Base-by-base conservation (phyloP, 441 rosid species). In the Erodium moschatum region DNA sequence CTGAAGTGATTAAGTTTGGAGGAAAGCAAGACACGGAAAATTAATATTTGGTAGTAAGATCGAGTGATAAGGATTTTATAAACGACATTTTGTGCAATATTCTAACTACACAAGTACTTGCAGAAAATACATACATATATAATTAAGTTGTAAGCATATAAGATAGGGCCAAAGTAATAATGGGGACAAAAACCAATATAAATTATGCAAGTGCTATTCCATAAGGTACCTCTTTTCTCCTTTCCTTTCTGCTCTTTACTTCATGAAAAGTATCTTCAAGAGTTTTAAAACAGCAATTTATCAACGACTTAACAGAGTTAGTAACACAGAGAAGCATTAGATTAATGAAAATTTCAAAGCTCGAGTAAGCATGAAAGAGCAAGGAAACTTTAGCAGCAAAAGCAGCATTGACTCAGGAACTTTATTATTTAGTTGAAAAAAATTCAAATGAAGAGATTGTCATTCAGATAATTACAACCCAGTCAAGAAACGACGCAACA, bases 191-290 rank as follows among this genome's bases (percentile, higher is more conserved):
- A 20, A 50, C 0, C 18, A n/a, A 10, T 20, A 15, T 35, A 73
- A 65, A 50, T 50, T 20, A 48, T 16, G 65, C 15, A 4, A 35
- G 42, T 54, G 46, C 16, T 29, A 54, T 48, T 12, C 21, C n/a
- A 24, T 50, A 40, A 56, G 27, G 64, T 76, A 85, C 89, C 89
- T 84, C 83, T 82, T 79, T 85, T 74, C 84, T 81, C 71, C 83
- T 81, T 56, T 82, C 84, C 50, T 85, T 85, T 65, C 77, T 85
- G 86, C 87, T 85, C 83, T 84, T 84, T 80, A 84, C 89, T 81
- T 78, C 81, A 54, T 76, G 87, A 78, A 85, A 85, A 61, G 80
- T 74, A 81, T 85, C 89, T 85, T 67, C 81, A 29, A 29, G 66
- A 66, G 69, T 31, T 52, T 18, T 67, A 42, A 74, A 54, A 8